Percentiles rank a stretch among this genome's conserved stretches.
phyloP scores from a whole-genome alignment of 2,329 filamentous ascomycete genomes.

The Stachybotrys echinatus region DNA sequence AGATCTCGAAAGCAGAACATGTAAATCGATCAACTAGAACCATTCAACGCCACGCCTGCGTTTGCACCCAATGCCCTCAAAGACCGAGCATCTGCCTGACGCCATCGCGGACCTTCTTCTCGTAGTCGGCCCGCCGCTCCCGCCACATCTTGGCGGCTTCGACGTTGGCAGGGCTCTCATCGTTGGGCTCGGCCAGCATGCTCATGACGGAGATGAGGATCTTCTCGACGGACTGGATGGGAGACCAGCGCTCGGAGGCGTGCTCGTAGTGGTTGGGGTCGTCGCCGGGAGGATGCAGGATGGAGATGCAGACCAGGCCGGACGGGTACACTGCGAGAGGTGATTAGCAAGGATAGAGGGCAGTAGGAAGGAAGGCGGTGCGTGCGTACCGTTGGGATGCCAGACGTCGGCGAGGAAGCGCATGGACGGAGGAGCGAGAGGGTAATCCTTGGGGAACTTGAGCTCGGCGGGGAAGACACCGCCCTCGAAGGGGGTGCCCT shows the following conservation, averaged over 20 bases:
- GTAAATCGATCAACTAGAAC: no score
- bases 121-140: conserved; percentile 77
- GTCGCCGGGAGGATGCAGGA: conserved; percentile 91
- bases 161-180: conserved; percentile 93
- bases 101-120: conserved; percentile 76
- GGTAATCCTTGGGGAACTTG: conserved; percentile 93
- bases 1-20: no score
- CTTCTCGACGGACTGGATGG: conserved; percentile 96
- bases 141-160: conserved; percentile 97
- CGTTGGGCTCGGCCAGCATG: conserved; percentile 95
- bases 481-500: conserved; percentile 92
- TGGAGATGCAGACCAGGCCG: conserved; percentile 95
- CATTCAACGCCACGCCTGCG: conserved; percentile 2
- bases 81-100: conserved; percentile 76
- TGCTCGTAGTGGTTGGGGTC: conserved; percentile 98
- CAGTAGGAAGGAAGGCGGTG: background rate
- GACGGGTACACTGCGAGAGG: conserved; percentile 72
- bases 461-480: conserved; percentile 94
- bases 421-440: conserved; percentile 94
- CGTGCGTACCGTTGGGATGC: conserved; percentile 80
- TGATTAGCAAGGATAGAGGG: conserved; percentile 1
- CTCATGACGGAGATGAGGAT: conserved; percentile 96
- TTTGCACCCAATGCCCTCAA: conserved; percentile 27
- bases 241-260: conserved; percentile 91
- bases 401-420: conserved; percentile 90